These are phyloP conservation scores for Alliaria petiolata DNA, from an alignment of 345 rosid species.

Conservation along the genomic window DNA sequence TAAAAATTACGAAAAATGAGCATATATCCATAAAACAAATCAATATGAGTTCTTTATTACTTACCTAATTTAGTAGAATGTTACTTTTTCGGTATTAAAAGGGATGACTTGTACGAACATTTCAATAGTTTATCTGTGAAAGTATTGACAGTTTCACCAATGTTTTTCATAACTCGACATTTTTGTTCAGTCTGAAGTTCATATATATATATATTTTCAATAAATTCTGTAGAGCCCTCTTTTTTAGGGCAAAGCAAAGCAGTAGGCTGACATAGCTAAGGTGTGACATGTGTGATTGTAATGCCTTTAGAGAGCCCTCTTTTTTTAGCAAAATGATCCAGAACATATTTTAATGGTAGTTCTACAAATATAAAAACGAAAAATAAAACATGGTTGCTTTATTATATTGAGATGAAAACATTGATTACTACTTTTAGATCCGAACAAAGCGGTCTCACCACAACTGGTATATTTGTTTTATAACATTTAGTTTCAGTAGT, in stretches of 20 bases:
- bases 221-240: too few species aligned
- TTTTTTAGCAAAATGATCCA: constrained; percentile 1
- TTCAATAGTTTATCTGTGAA: not conserved
- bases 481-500: not conserved
- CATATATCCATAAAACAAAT: not conserved
- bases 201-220: not conserved
- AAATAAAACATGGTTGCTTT: not conserved
- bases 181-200: not conserved
- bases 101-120: not conserved
- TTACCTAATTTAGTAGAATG: not conserved
- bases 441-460: constrained; percentile 24
- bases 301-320: constrained; percentile 15
- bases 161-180: too few species aligned
- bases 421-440: constrained; percentile 23
- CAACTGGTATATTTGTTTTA: not conserved
- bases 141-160: not conserved
- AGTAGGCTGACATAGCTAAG: constrained; percentile 3
- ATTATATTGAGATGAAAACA: constrained; percentile 4
- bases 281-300: constrained; percentile 19
- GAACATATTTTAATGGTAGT: not conserved
- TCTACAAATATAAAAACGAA: not conserved
- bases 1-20: not conserved
- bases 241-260: constrained; percentile 9
- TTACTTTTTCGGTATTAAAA: not conserved
- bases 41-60: not conserved